These are phyloP conservation scores for Hemileccinum rubropunctum DNA, from an alignment of 768 basidiomycete species.

Conservation along the genomic window DNA sequence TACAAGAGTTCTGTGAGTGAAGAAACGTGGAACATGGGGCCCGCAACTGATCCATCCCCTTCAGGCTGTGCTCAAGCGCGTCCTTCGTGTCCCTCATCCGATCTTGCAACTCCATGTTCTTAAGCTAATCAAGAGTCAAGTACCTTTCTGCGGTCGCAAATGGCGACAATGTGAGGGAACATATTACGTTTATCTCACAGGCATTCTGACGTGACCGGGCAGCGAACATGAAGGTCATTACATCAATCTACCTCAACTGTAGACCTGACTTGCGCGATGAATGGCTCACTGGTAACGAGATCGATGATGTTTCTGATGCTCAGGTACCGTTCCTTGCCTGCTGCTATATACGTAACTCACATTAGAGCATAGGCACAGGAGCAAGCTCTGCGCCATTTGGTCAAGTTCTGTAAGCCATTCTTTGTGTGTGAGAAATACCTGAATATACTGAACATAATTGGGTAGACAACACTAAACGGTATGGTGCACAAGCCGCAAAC, in stretches of 20 bases:
- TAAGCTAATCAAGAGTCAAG: slow-evolving; percentile 98
- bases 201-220: slow-evolving; percentile 14
- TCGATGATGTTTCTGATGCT: slow-evolving; percentile 89
- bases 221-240: slow-evolving; percentile 99
- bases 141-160: slow-evolving; percentile 95
- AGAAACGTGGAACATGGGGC: background rate
- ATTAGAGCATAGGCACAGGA: slow-evolving; percentile 74
- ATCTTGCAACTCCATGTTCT: slow-evolving; percentile 92
- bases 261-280: slow-evolving; percentile 96
- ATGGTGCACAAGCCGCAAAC: slow-evolving; percentile 58
- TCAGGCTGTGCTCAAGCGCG: slow-evolving; percentile 93
- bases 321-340: slow-evolving; percentile 48
- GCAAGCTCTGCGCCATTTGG: slow-evolving; percentile 87
- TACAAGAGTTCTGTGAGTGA: slow-evolving; percentile 92
- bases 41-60: slow-evolving; percentile 17
- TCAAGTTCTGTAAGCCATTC: slow-evolving; percentile 80
- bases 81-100: slow-evolving; percentile 90
- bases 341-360: slow-evolving; percentile 9
- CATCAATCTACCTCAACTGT: slow-evolving; percentile 96
- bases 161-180: slow-evolving; percentile 86
- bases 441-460: slow-evolving; percentile 6
- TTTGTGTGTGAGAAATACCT: background rate
- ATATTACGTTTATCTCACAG: background rate
- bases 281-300: slow-evolving; percentile 92
- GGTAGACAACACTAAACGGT: slow-evolving; percentile 87